Conservation (phyloP, 2,329 filamentous ascomycete species). For the Alternaria ventricosa region DNA sequence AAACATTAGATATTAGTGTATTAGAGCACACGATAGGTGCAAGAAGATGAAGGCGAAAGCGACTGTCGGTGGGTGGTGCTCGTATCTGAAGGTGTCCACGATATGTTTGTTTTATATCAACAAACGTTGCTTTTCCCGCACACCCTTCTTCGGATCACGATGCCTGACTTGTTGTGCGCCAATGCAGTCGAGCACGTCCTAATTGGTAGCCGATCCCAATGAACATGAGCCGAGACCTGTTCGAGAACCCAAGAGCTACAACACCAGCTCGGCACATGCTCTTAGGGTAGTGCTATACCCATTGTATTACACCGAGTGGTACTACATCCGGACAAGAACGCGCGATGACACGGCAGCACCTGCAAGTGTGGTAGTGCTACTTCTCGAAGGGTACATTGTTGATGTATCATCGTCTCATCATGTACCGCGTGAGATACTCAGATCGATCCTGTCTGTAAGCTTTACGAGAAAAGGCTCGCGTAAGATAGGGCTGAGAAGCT, state of each 20-base stretch:
- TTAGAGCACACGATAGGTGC: neutral
- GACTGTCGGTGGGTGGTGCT: neutral
- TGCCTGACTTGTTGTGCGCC: neutral
- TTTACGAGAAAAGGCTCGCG: neutral
- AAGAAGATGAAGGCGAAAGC: neutral
- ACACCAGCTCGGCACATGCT: neutral
- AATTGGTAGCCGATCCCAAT: neutral
- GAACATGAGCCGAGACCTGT: neutral
- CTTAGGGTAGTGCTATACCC: neutral
- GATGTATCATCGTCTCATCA: neutral
- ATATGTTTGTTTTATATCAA: neutral
- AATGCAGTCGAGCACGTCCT: neutral
- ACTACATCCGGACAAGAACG: neutral
- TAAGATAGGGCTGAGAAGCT: neutral
- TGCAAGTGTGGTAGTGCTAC: neutral
- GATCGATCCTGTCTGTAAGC: neutral
- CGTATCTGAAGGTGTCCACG: neutral
- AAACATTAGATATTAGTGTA: neutral
- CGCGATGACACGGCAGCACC: neutral
- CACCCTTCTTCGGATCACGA: neutral
- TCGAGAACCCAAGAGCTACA: neutral
- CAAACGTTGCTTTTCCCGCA: neutral
- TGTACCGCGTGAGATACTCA: neutral
- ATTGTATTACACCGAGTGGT: neutral
- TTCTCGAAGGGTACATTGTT: neutral